These are phyloP conservation scores for Boletus vinaceobasis DNA, from an alignment of 768 basidiomycete genomes.

Conservation along the genomic window DNA sequence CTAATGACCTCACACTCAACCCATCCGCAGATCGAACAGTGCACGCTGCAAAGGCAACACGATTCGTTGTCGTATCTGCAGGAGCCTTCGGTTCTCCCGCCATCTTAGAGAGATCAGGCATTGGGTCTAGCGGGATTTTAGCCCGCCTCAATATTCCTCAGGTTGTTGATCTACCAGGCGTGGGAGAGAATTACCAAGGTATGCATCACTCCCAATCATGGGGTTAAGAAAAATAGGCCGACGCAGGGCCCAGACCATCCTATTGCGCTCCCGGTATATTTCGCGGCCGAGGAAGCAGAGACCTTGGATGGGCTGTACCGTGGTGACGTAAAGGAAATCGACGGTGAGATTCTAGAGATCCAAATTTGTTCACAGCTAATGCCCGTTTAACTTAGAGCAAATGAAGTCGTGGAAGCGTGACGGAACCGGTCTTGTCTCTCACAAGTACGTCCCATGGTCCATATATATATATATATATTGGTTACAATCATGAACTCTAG, in stretches of 20 bases:
- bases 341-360: slow-evolving; percentile 33
- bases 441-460: slow-evolving; percentile 43
- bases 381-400: slow-evolving; percentile 26
- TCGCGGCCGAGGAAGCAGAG: slow-evolving; percentile 42
- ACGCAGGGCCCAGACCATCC: slow-evolving; percentile 28
- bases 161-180: slow-evolving; percentile 65
- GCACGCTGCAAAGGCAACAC: slow-evolving; percentile 35
- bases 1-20: slow-evolving; percentile 28
- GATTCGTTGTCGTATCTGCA: slow-evolving; percentile 47
- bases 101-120: slow-evolving; percentile 62
- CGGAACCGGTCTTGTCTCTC: slow-evolving; percentile 49
- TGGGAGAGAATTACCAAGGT: slow-evolving; percentile 68
- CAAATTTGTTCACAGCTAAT: slow-evolving; percentile 12
- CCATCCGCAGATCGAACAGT: slow-evolving; percentile 22
- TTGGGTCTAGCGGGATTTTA: slow-evolving; percentile 53
- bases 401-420: slow-evolving; percentile 32
- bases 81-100: slow-evolving; percentile 57
- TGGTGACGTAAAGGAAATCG: slow-evolving; percentile 35
- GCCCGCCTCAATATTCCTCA: slow-evolving; percentile 44
- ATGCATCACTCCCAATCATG: background rate
- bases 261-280: slow-evolving; percentile 30
- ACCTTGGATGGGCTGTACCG: slow-evolving; percentile 50
- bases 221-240: background rate
- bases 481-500: slow-evolving; percentile 27
- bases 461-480: background rate